Percentiles rank a stretch among this genome's conserved stretches.
These are phyloP conservation scores for Stereocaulon alpinum DNA, from an alignment of 495 filamentous ascomycete species.

Conservation along the genomic window DNA sequence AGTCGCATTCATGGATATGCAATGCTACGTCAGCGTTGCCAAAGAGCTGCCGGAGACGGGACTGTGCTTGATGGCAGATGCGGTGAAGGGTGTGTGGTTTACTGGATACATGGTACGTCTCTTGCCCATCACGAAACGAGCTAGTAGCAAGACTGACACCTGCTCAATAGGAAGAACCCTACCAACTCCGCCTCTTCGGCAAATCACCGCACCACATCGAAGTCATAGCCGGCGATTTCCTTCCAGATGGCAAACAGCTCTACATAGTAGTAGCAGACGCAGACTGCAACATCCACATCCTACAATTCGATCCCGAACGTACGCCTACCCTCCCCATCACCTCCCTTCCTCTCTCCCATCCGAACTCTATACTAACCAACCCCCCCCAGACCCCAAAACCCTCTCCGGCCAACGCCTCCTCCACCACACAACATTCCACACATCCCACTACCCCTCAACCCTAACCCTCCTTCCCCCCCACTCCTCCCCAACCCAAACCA, in stretches of 20 bases:
- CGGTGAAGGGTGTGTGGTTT: conserved; percentile 89
- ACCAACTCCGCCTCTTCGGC: conserved; percentile 88
- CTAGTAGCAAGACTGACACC: neutral
- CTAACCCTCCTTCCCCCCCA: conserved; percentile 66
- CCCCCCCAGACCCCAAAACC: conserved; percentile 70
- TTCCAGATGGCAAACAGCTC: conserved; percentile 75
- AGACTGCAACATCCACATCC: conserved; percentile 72
- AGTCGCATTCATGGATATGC: conserved; percentile 97
- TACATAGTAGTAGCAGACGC: conserved; percentile 75
- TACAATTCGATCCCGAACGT: conserved; percentile 92
- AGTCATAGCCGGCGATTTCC: conserved; percentile 73
- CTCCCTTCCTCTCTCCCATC: neutral
- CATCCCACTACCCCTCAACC: conserved; percentile 62
- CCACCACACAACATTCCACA: conserved; percentile 77
- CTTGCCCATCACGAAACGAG: neutral
- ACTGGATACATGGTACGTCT: conserved; percentile 68
- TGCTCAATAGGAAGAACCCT: conserved; percentile 62
- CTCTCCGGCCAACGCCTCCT: conserved; percentile 80
- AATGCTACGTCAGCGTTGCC: conserved; percentile 72
- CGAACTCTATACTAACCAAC: neutral
- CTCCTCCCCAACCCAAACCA: neutral
- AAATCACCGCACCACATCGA: conserved; percentile 66
- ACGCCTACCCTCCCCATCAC: conserved; percentile 20
- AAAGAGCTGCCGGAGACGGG: conserved; percentile 68
- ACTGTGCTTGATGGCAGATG: conserved; percentile 75